Base-by-base conservation (phyloP, 805 yeast species). In the Ogataea populi-albae region DNA sequence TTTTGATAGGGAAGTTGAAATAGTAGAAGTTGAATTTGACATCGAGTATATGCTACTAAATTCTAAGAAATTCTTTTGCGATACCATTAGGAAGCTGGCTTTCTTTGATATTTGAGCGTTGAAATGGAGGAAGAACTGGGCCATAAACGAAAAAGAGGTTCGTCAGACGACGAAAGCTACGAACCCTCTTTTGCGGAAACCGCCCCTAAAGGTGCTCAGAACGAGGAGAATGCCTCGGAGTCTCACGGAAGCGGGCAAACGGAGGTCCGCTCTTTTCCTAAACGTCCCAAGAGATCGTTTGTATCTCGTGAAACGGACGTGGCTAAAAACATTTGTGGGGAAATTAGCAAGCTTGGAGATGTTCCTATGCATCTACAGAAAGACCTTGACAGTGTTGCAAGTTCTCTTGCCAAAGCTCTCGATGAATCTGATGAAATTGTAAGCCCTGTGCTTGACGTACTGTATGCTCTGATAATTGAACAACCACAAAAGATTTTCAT, bases 401-500 rank as follows among this genome's bases (percentile, higher is more conserved):
- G 71, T 35, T 84, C 86, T 1, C 77, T 82, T 26, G 75, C 74
- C 26, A 75, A 75, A 23, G 85, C 79, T 49, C 75, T 79, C 50
- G 85, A 75, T 45, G 71, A 68, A 43, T 80, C 80, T 37, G 79
- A 75, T 40, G 69, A 69, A 34, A 74, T 81, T 43, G 68, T 86
- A 40, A 63, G 62, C 22, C 75, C 81, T 3, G 64, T 86, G 15
- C 61, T 86, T 40, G 68, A 71, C 32, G 83, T 86, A 2, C 54
- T 88, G 17, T 71, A 73, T 36, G 86, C 95, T 2, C 73, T 85
- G 28, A 69, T 82, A 8, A 62, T 75, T 19, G 98, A 93, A 59
- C 96, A 91, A 59, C 98, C 99, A 0, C 95, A 89, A 45, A 93
- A 89, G 57, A 74, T 82, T 40, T 77, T 81, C 10, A 73, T 80